Conservation (phyloP, 257 asterid species). For the Lycium ferocissimum region DNA sequence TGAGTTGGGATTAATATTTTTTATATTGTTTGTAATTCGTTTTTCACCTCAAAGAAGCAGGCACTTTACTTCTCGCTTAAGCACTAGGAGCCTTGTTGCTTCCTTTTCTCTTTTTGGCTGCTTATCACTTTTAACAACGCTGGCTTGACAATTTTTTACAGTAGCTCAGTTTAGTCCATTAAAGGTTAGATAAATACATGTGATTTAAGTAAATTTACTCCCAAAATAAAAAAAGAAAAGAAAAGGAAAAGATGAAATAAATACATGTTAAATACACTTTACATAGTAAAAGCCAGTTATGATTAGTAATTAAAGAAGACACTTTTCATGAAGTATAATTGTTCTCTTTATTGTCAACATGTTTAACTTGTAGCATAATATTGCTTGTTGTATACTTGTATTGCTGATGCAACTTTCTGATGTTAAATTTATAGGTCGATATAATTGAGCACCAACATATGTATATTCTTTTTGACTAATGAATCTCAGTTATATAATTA, state of each 20-base stretch:
- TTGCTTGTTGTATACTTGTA: neutral
- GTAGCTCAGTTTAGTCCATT: neutral
- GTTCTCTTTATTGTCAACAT: neutral
- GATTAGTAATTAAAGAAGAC: neutral
- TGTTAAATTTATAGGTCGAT: neutral
- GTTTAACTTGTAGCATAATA: neutral
- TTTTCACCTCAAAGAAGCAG: neutral
- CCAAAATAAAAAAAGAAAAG: too few species aligned
- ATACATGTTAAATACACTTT: neutral
- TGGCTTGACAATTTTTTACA: neutral
- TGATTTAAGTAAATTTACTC: neutral
- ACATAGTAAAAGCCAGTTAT: neutral
- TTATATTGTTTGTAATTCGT: neutral
- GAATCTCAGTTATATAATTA: neutral
- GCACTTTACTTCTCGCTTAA: neutral
- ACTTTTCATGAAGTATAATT: neutral
- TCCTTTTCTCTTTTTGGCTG: neutral
- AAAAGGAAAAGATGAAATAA: neutral
- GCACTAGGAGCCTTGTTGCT: neutral
- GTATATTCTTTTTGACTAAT: neutral
- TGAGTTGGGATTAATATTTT: slow-evolving; percentile 12
- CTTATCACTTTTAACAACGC: neutral
- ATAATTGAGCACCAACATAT: neutral
- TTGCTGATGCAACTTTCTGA: neutral
- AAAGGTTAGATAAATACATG: neutral